A percentile compares a stretch with the other conserved stretches of the same genome.
These are phyloP conservation scores for Ceratocystis variospora DNA, from an alignment of 2,329 filamentous ascomycete genomes.

Conservation along the genomic window DNA sequence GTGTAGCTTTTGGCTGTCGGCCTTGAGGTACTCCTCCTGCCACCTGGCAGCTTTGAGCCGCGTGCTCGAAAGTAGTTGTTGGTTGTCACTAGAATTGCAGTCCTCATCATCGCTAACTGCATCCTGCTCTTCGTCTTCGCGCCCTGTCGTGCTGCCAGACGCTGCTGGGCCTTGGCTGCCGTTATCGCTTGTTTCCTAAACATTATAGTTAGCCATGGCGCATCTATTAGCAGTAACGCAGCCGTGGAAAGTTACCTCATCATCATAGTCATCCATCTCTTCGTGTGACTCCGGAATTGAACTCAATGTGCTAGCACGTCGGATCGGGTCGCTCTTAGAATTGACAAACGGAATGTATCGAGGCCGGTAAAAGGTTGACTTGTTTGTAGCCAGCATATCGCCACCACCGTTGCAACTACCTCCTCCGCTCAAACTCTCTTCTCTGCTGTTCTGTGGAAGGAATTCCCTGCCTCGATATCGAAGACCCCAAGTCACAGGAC, in stretches of 20 bases:
- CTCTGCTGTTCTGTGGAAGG: not conserved
- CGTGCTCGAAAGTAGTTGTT: not conserved
- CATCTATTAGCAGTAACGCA: not conserved
- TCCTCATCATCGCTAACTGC: slow-evolving; percentile 8
- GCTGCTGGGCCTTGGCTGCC: not conserved
- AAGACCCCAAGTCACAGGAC: not conserved
- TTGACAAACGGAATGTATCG: slow-evolving; percentile 17
- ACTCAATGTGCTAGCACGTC: slow-evolving; percentile 12
- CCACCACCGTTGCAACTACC: not conserved
- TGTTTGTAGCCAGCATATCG: not conserved
- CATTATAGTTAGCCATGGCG: not conserved
- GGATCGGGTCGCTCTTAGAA: slow-evolving; percentile 16
- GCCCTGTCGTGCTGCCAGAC: not conserved
- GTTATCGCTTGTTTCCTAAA: not conserved
- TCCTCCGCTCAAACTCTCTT: not conserved
- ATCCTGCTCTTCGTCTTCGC: not conserved
- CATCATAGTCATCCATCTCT: slow-evolving; percentile 4
- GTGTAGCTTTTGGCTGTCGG: not conserved
- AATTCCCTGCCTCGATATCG: not conserved
- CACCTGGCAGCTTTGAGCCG: not conserved
- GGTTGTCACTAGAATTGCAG: not conserved
- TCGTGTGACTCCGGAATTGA: slow-evolving; percentile 18
- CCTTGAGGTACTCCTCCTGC: slow-evolving; percentile 12
- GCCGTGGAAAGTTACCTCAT: not conserved
- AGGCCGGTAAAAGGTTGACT: slow-evolving; percentile 9